Evolutionary conservation across 1,284 basidiomycete genomes (phyloP), one percentile per base, ranked within the genome.

Genomic region (Apiotrichum akiyoshidainum): DNA sequence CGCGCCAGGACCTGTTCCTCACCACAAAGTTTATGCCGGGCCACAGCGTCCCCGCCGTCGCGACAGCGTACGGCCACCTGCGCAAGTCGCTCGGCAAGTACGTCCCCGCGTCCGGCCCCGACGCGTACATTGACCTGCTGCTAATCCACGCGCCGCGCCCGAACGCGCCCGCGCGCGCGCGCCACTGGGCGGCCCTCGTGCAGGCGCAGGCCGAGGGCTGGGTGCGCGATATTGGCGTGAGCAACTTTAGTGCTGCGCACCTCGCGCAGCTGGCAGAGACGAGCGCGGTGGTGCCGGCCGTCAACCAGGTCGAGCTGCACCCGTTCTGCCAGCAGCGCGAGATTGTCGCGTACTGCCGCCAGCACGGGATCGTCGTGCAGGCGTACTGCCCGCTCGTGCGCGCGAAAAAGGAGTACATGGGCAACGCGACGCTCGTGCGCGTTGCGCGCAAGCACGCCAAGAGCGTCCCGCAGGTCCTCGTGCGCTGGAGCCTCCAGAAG

Each of bases 401-500:
- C 8, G 86, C 85, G 0, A 74, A 83, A 48, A 44, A 53, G 46
- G 60, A 66, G 31, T 66, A 79, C 46, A 80, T 86, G 75, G 80
- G 84, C 40, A 71, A 88, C 65, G 79, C 82, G 0, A 79, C 80
- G 2, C 79, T 90, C 54, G 72, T 76, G 39, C 71, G 76, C 35
- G 71, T 90, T 5, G 82, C 86, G 0, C 70, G 80, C 34, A 88
- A 87, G 78, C 84, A 88, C 67, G 71, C 74, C 37, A 89, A 86
- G 69, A 77, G 81, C 16, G 82, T 84, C 14, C 86, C 87, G 1
- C 90, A 92, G 68, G 81, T 93, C 50, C 81, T 92, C 34, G 77
- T 92, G 59, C 83, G 90, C 14, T 92, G 90, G 90, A 89, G 87
- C 49, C 77, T 92, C 47, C 90, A 92, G 72, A 85, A 85, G 70